Evolutionary conservation across 1,284 basidiomycete species (phyloP).

Genomic region (Singerocomus rubriflavus): DNA sequence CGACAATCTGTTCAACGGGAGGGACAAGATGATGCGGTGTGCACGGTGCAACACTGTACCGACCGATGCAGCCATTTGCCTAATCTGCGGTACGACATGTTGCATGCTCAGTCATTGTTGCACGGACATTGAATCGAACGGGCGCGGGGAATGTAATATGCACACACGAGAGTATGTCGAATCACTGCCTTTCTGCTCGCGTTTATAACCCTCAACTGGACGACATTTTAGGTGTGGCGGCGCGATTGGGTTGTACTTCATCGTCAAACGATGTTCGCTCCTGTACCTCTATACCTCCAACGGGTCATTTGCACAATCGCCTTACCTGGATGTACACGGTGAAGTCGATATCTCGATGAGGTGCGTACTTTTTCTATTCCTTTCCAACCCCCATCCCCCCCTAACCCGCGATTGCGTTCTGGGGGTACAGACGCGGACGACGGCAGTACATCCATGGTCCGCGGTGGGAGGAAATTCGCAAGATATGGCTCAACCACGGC

Average conservation of each 20-base stretch:
- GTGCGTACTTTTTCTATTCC: conserved; percentile 40
- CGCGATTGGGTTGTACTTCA: conserved; percentile 85
- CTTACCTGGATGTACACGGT: conserved; percentile 94
- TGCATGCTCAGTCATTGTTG: conserved; percentile 97
- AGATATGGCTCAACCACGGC: conserved; percentile 86
- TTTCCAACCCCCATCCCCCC: too few species aligned
- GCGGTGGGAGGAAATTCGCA: conserved; percentile 90
- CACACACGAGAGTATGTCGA: conserved; percentile 86
- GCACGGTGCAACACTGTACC: conserved; percentile 78
- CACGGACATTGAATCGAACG: conserved; percentile 63
- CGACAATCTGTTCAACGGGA: conserved; percentile 74
- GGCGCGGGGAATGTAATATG: conserved; percentile 87
- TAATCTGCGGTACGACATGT: conserved; percentile 85
- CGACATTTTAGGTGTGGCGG: conserved; percentile 76
- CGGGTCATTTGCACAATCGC: conserved; percentile 85
- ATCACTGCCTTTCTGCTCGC: background rate
- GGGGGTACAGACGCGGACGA: conserved; percentile 63
- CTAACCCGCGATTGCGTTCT: too few species aligned
- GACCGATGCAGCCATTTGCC: conserved; percentile 85
- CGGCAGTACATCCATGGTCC: conserved; percentile 85
- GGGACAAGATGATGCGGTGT: conserved; percentile 73
- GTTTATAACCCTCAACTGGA: background rate
- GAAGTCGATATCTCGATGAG: conserved; percentile 93
- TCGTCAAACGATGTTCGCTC: conserved; percentile 90
- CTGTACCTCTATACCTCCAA: conserved; percentile 90